Base-by-base conservation (phyloP, 805 yeast genomes). In the Candida peoriensis region DNA sequence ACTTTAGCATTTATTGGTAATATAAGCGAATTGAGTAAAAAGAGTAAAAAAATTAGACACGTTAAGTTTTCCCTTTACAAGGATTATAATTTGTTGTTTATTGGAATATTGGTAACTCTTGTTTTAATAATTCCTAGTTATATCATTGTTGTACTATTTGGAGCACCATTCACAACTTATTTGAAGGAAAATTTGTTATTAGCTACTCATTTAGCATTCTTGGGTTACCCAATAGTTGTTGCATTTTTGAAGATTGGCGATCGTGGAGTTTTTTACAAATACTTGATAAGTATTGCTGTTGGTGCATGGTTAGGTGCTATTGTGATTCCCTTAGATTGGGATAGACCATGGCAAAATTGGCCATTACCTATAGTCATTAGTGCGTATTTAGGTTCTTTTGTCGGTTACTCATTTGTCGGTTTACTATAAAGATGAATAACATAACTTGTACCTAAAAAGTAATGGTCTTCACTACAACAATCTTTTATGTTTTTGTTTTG, bases 271-370 rank as follows among this genome's bases (percentile, higher is more conserved):
- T 42, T 58, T 24, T 58, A 60, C 52, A 63, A 55, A 35, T 59
- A 58, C 30, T 55, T 58, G 17, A 45, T 58, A 10, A 37, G 53
- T 18, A 52, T 62, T 8, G 58, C 57, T 6, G 33, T 81, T 9
- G 96, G 96, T 2, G 77, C 89, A 6, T 90, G 97, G 97, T 46
- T 87, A 1, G 97, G 97, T 12, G 96, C 90, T 3, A 58, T 85
- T 24, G 97, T 95, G 1, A 88, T 93, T 39, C 97, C 97, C 0
- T 67, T 93, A 39, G 98, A 90, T 58, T 90, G 98, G 98, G 98
- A 90, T 56, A 71, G 97, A 49, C 85, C 82, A 18, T 90, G 98
- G 98, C 98, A 90, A 59, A 72, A 68, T 34, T 90, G 96, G 94
- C 98, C 98, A 6, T 74, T 87, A 35, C 90, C 97, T 1, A 68